phyloP scores from a whole-genome alignment of 441 rosid species.

The Brassica balearica region DNA sequence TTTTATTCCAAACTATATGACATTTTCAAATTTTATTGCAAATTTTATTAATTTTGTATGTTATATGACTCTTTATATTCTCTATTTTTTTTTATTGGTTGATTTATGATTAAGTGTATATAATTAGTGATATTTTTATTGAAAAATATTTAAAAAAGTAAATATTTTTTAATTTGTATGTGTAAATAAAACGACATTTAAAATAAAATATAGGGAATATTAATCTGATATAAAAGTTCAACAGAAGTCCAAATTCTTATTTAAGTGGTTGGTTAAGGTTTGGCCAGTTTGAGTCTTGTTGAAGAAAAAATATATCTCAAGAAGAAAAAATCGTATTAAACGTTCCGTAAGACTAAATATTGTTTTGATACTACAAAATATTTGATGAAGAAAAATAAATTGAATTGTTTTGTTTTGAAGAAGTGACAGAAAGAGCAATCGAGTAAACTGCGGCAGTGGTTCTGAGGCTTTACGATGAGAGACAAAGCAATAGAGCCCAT shows the following conservation, averaged over 20 bases:
- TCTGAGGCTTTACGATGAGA: background rate
- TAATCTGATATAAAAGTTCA: background rate
- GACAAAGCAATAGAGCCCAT: background rate
- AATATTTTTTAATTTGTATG: too few species aligned
- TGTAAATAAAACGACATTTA: too few species aligned
- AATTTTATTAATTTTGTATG: too few species aligned
- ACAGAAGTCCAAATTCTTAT: background rate
- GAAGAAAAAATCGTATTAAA: background rate
- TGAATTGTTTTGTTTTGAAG: background rate
- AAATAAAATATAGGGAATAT: background rate
- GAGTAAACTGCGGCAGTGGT: background rate
- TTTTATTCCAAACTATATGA: too few species aligned
- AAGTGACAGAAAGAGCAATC: background rate
- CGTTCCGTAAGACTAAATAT: background rate
- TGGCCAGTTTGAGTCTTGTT: background rate
- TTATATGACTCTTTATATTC: too few species aligned
- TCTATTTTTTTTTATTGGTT: too few species aligned
- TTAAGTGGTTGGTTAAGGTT: constrained; percentile 1
- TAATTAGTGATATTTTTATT: too few species aligned
- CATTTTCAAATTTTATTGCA: too few species aligned
- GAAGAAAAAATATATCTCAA: background rate
- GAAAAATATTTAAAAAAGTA: too few species aligned
- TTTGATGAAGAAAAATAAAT: background rate
- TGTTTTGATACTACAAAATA: background rate
- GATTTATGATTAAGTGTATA: too few species aligned